Conservation (phyloP, 176 grass and related monocot genomes). For the Pharus latifolius region DNA sequence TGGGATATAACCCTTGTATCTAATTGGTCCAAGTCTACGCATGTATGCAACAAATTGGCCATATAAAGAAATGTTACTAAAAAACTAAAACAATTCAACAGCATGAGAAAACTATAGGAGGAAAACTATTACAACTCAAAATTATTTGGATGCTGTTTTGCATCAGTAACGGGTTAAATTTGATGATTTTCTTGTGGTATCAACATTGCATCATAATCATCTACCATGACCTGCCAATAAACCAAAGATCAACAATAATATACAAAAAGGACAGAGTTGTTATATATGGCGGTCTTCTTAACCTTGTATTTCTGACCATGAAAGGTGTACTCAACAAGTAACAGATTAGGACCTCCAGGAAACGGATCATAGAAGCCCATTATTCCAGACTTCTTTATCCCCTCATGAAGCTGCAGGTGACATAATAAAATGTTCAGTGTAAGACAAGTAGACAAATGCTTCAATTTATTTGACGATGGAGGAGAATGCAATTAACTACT, state of each 20-base stretch:
- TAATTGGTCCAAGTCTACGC: slow-evolving; percentile 14
- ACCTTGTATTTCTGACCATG: slow-evolving; percentile 70
- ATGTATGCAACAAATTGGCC: slow-evolving; percentile 22
- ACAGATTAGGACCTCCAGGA: slow-evolving; percentile 64
- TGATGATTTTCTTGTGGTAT: slow-evolving; percentile 55
- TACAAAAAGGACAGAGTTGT: neutral
- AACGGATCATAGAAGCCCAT: slow-evolving; percentile 99
- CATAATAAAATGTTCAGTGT: slow-evolving; percentile 4
- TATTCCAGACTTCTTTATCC: slow-evolving; percentile 97
- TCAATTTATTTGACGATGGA: neutral
- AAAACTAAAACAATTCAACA: neutral
- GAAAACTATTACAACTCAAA: slow-evolving; percentile 7
- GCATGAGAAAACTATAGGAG: slow-evolving; percentile 1
- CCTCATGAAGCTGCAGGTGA: slow-evolving; percentile 68
- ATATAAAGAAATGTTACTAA: neutral
- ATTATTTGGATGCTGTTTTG: slow-evolving; percentile 3
- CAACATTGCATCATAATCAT: slow-evolving; percentile 52
- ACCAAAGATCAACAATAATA: neutral
- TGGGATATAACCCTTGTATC: neutral
- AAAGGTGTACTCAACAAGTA: slow-evolving; percentile 75
- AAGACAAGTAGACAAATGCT: neutral
- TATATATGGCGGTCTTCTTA: neutral
- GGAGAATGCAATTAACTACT: neutral
- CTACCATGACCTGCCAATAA: slow-evolving; percentile 55
- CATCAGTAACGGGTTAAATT: slow-evolving; percentile 28